Base-by-base conservation (phyloP, 1,284 basidiomycete genomes). In the Sphaerobolus stellatus region DNA sequence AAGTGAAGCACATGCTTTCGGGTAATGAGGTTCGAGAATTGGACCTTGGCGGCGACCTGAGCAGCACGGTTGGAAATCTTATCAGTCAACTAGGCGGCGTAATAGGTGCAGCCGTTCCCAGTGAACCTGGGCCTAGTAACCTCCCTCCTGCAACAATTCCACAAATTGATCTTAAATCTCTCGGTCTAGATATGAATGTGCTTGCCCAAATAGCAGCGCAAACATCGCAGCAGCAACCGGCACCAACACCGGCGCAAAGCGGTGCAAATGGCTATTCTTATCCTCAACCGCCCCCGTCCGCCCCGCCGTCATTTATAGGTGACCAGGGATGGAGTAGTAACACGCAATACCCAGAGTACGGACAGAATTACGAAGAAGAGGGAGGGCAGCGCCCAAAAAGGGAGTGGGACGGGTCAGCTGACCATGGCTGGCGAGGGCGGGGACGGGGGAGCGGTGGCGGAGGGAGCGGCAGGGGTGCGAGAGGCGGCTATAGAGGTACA, bases 1-100 rank as follows among this genome's bases (percentile, higher is more conserved):
- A 80, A 45, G 77, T 81, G 59, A 77, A 76, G 63, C 64, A 70
- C 49, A 90, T 92, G 87, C 77, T 82, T 25, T 76, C 80, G 33
- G 88, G 89, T 24, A 73, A 80, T 18, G 86, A 88, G 48, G 77
- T 80, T 54, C 87, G 91, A 60, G 70, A 75, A 34, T 64, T 85
- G 53, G 84, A 87, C 70, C 68, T 58, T 54, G 63, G 22, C 71
- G 71, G 46, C 61, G 70, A 61, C 66, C 14, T 64, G 72, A 34
- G 70, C 73, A 57, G 81, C 82, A 54, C 46, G 18, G 52, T 54
- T 11, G 46, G 46, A 29, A 49, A 43, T 22, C 43, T 50, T 20
- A 56, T 50, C 22, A 50, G 54, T 33, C 54, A 52, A 28, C 28
- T 52, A n/a, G 46, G 14, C 24, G 30, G 14, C n/a, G 43, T 29